Evolutionary conservation across 257 asterid genomes (phyloP).

Genomic region (Rubia yunnanensis): DNA sequence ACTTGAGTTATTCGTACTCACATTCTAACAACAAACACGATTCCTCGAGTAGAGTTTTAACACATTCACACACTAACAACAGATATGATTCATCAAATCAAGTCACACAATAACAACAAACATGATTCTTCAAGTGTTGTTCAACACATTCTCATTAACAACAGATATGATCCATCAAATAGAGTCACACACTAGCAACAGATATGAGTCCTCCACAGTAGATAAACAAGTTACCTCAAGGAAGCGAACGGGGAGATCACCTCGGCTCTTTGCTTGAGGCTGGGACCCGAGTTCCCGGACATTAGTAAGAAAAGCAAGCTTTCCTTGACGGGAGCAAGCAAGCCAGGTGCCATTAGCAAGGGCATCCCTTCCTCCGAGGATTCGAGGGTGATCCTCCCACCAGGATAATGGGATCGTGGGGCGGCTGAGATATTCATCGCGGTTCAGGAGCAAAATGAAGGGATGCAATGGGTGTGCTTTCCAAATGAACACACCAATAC

Average conservation of each 20-base stretch:
- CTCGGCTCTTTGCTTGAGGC: slow-evolving; percentile 34
- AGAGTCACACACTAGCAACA: not conserved
- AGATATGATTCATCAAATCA: too few species aligned
- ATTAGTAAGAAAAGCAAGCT: slow-evolving; percentile 67
- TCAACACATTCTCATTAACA: too few species aligned
- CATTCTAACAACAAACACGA: not conserved
- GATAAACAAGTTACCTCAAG: slow-evolving; percentile 23
- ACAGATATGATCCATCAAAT: not conserved
- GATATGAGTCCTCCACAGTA: not conserved
- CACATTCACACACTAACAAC: too few species aligned
- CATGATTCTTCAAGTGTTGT: too few species aligned
- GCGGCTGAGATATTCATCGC: slow-evolving; percentile 63
- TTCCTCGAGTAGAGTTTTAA: too few species aligned
- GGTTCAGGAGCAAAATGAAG: slow-evolving; percentile 57
- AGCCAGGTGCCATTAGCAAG: slow-evolving; percentile 85
- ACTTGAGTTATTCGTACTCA: not conserved
- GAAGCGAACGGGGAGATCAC: slow-evolving; percentile 75
- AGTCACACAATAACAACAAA: too few species aligned
- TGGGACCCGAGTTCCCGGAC: slow-evolving; percentile 44
- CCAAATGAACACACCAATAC: slow-evolving; percentile 73
- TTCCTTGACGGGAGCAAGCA: slow-evolving; percentile 46
- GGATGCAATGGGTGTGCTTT: slow-evolving; percentile 58
- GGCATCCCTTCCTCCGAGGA: slow-evolving; percentile 72
- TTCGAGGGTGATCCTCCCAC: slow-evolving; percentile 57
- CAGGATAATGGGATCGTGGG: slow-evolving; percentile 57